phyloP scores from a whole-genome alignment of 2,329 filamentous ascomycete species.

The Fusarium solani-melongenae region DNA sequence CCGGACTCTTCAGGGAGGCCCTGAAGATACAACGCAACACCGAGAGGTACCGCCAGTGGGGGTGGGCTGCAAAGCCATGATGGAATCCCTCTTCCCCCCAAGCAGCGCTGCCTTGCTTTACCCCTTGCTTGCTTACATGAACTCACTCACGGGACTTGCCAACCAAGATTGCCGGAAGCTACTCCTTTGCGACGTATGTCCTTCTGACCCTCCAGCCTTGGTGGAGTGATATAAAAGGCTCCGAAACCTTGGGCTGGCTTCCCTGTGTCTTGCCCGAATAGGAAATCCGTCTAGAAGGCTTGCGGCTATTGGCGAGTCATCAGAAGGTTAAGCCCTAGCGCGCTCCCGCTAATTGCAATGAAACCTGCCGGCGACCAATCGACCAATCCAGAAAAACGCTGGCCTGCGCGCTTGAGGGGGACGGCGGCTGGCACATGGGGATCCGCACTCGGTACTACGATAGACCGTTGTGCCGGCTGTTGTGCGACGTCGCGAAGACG shows the following conservation, averaged over 20 bases:
- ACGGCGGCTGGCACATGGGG: slow-evolving; percentile 26
- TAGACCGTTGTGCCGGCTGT: slow-evolving; percentile 23
- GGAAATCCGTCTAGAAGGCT: slow-evolving; percentile 41
- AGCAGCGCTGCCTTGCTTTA: not conserved
- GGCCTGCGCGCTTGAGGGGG: slow-evolving; percentile 29
- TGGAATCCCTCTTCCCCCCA: not conserved
- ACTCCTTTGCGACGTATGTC: slow-evolving; percentile 11
- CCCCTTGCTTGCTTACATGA: not conserved
- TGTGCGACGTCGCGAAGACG: slow-evolving; percentile 23
- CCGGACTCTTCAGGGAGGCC: not conserved
- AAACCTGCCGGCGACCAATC: slow-evolving; percentile 18
- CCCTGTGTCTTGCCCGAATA: slow-evolving; percentile 27
- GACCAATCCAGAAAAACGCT: slow-evolving; percentile 18
- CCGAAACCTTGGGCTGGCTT: not conserved
- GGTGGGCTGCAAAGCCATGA: not conserved
- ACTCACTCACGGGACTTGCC: not conserved
- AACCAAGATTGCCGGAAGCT: slow-evolving; percentile 7
- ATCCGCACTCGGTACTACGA: slow-evolving; percentile 15
- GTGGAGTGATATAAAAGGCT: slow-evolving; percentile 18
- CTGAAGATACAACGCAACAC: not conserved
- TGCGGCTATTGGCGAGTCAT: slow-evolving; percentile 34
- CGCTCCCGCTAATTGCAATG: slow-evolving; percentile 24
- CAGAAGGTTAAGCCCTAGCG: slow-evolving; percentile 26
- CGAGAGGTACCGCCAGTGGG: not conserved
- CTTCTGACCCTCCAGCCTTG: slow-evolving; percentile 23